Percentiles rank a stretch among this genome's conserved stretches.
These are phyloP conservation scores for Dendrobium catenatum DNA, from an alignment of 106 monocot species.

Conservation along the genomic window DNA sequence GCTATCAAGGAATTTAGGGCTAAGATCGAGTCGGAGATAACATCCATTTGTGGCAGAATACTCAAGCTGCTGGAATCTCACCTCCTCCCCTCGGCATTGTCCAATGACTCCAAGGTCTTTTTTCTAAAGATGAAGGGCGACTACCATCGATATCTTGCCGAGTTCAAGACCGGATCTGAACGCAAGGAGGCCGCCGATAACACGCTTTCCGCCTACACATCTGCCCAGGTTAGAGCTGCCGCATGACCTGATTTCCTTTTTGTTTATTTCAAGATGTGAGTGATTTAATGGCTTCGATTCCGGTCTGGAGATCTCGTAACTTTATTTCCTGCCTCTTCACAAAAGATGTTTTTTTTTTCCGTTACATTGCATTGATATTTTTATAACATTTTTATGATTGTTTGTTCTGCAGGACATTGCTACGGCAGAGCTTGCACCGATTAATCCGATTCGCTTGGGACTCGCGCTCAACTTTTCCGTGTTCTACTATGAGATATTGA, in stretches of 20 bases:
- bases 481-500: constrained; percentile 41
- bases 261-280: no score
- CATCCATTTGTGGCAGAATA: constrained; percentile 35
- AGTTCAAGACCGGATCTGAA: constrained; percentile 36
- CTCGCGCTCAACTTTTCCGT: constrained; percentile 38
- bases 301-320: no score
- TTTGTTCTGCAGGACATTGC: constrained; percentile 26
- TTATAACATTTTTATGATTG: no score
- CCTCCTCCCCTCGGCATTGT: constrained; percentile 24
- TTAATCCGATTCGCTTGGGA: constrained; percentile 26
- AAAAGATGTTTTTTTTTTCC: not conserved
- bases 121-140: constrained; percentile 47
- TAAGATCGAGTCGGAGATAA: constrained; percentile 35
- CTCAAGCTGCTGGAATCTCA: constrained; percentile 30
- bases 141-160: constrained; percentile 41
- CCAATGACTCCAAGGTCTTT: constrained; percentile 37
- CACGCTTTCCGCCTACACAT: constrained; percentile 29
- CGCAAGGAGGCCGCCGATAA: constrained; percentile 37
- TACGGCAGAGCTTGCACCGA: constrained; percentile 23
- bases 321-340: not conserved
- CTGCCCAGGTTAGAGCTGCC: constrained; percentile 20
- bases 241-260: no score
- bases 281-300: no score
- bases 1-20: constrained; percentile 36
- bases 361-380: not conserved